Evolutionary conservation across 2,329 filamentous ascomycete species (phyloP), one percentile per base, ranked within the genome.

Genomic region (Trichoderma semiorbis): DNA sequence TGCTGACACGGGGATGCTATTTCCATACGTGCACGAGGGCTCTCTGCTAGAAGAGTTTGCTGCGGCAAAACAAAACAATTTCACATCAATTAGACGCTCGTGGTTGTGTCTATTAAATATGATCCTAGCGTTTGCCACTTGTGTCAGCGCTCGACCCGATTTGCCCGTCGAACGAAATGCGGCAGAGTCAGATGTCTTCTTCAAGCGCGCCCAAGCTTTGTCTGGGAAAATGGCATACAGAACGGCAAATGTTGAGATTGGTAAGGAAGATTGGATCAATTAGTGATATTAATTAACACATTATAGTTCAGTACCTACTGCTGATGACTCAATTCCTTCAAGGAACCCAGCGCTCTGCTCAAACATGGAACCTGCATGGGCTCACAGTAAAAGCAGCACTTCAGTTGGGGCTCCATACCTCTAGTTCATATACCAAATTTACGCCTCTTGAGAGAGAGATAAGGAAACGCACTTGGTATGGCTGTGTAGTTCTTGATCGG

Each of bases 341-440:
- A 47, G 65, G 65, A 60, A 69, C 65, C 8, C 65, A 69, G 30
- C 65, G 65, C 8, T 69, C 65, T 47, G 65, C 55, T 14, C 65
- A 69, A n/a, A 69, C 65, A 10, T 69, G 65, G 65, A 60, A 57
- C n/a, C 32, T 69, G 5, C 65, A 69, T 60, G 65, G 65, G 7
- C 65, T 57, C 30, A 60, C 55, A 8, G 55, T 69, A 5, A 69
- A 60, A n/a, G 55, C 65, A 5, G 65, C 65, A 7, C 50, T 69
- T 1, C 65, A 69, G 21, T 18, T 69, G 8, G 65, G 65, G 12
- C 65, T 69, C 5, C 65, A 69, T 69, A 60, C 65, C 3, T 58
- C 50, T 11, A 60, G 55, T 60, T 57, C 65, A 2, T 60, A 58
- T 2, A 24, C 32, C 50, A 69, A 69, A 21, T 60, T 69, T 43